Evolutionary conservation across 2,329 filamentous ascomycete genomes (phyloP), one percentile per base, ranked within the genome.

Genomic region (Lachnellula subtilissima): DNA sequence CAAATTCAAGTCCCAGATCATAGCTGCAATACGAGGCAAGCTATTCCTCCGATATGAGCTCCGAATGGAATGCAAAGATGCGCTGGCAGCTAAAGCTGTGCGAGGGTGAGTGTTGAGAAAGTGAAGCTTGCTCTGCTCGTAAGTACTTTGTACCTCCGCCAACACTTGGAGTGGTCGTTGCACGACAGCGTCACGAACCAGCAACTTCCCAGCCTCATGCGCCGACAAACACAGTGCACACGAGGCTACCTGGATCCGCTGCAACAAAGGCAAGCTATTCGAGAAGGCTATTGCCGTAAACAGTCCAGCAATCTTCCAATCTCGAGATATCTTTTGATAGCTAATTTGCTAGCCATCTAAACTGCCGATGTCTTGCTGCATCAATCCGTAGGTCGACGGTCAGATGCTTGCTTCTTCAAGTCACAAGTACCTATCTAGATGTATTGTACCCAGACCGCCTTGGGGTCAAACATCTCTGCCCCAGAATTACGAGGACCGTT

Each of bases 311-410:
- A 46, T 17, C 15, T 19, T 45, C 45, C 54, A 39, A 57, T 50
- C 58, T 61, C 54, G 57, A 61, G 57, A 55, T 49, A 45, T 62
- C 56, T 54, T 61, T 64, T 53, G 61, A 57, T 54, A 45, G 55
- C 48, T 48, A 43, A 23, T 43, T 49, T 17, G 39, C 39, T n/a
- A 50, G 17, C 42, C 48, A 50, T 55, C 52, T 54, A 60, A 64
- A 65, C 59, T 68, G 64, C 66, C 62, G 61, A 65, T 50, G 58
- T 61, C 39, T 52, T 57, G 51, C 61, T 66, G 65, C 65, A 67
- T 59, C 57, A 51, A 62, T 64, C 66, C 65, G 66, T 66, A 60
- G 54, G 59, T 58, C 50, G 43, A 62, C 56, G 61, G 65, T 67
- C 63, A 68, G 63, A 65, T 61, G 60, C 58, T 54, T 57, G 56